Base-by-base conservation (phyloP, 2,329 filamentous ascomycete species). In the Pseudocercospora vitis region DNA sequence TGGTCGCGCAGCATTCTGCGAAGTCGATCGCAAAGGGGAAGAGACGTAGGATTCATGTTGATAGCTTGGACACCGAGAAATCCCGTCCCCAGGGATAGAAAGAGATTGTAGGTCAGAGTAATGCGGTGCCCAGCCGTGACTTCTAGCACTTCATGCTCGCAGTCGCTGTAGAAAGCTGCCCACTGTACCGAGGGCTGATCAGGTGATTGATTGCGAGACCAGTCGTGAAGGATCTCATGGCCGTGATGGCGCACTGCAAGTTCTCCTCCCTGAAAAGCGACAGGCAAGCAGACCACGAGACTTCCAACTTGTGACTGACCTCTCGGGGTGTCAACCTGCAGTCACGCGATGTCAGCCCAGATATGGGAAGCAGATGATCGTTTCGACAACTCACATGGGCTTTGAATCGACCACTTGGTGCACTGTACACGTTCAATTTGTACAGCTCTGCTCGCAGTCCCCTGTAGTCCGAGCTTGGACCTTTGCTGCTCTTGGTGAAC, bases 71-170 rank as follows among this genome's bases (percentile, higher is more conserved):
- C 65, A 46, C 58, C 61, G 5, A 68, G 63, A 11, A 68, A 62
- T 7, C 69, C 71, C n/a, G 68, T 62, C 3, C 71, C 68, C 18
- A 68, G 63, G 1, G 69, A 67, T 8, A 73, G 66, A 56, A 74
- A 82, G 1, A 86, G 68, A 53, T 84, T 84, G 68, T 85, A 85
- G 0, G 81, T 85, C 18, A 86, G 63, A 0, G 79, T 84, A 12
- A 85, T 56, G 0, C 80, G 76, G 52, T 84, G 73, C 0, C 81
- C 81, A 1, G 67, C 58, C 0, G 68, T 78, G 4, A 85, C 74
- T 11, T 76, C 72, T 0, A 75, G 60, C 1, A 81, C 74, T 56
- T 81, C 77, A 49, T 81, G 79, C 54, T 80, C 74, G 58, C 77
- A 81, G 61, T 81, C 77, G 50, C 73, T 71, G 60, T 79, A 79